These are phyloP conservation scores for Pisolithus orientalis DNA, from an alignment of 768 basidiomycete species.

Conservation along the genomic window DNA sequence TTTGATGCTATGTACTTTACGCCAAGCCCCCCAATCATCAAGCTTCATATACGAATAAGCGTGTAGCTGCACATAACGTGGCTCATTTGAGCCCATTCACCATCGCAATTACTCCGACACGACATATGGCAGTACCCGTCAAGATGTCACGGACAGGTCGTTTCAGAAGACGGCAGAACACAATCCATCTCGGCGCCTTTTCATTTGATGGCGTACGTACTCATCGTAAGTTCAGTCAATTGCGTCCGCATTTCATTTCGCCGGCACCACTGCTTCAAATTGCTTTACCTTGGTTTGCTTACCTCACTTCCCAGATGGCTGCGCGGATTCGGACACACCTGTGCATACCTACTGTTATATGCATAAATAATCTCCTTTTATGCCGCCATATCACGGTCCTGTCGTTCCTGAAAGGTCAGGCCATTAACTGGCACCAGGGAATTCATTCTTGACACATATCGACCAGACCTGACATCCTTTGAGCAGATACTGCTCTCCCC, in stretches of 20 bases:
- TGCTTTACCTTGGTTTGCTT: background rate
- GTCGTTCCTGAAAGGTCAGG: too few relatives aligned
- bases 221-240: background rate
- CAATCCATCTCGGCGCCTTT: background rate
- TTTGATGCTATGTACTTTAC: too few relatives aligned
- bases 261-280: background rate
- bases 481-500: background rate
- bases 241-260: background rate
- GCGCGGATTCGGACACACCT: background rate
- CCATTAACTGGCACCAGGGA: too few relatives aligned
- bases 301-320: conserved; percentile 1
- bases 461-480: background rate
- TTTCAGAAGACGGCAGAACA: background rate
- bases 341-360: background rate
- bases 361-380: too few relatives aligned
- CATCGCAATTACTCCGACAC: too few relatives aligned
- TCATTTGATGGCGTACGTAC: background rate
- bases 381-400: too few relatives aligned
- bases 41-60: too few relatives aligned
- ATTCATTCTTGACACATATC: conserved; percentile 1
- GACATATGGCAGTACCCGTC: too few relatives aligned
- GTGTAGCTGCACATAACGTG: too few relatives aligned
- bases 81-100: too few relatives aligned
- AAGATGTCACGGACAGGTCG: too few relatives aligned
- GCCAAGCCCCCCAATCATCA: too few relatives aligned